Percentiles rank a stretch among this genome's conserved stretches.
These are phyloP conservation scores for Brassica incana DNA, from an alignment of 345 rosid genomes.

Conservation along the genomic window DNA sequence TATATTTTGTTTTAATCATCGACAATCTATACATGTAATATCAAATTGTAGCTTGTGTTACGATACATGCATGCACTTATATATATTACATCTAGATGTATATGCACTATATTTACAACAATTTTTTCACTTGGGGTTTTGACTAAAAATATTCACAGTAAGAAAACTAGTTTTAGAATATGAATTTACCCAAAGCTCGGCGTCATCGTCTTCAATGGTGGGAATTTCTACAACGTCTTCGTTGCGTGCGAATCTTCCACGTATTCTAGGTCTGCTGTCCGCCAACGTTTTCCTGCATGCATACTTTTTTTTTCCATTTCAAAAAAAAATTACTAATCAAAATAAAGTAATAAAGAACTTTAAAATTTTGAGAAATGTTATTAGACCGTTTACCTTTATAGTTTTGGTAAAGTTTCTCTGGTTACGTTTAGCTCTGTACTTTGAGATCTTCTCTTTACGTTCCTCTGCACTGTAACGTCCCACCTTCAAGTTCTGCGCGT, in stretches of 20 bases:
- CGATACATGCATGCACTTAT: not conserved
- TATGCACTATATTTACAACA: not conserved
- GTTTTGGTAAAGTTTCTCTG: constrained; percentile 93
- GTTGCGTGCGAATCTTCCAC: constrained; percentile 96
- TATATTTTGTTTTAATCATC: not conserved
- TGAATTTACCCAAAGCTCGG: constrained; percentile 49
- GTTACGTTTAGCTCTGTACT: constrained; percentile 86
- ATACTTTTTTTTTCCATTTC: constrained; percentile 48
- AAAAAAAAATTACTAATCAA: not conserved
- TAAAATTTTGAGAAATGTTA: not conserved
- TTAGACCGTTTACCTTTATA: constrained; percentile 59
- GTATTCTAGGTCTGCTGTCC: constrained; percentile 87
- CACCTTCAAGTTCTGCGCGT: constrained; percentile 63
- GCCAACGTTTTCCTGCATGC: constrained; percentile 96
- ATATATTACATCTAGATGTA: not conserved
- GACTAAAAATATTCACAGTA: not conserved
- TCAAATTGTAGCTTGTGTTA: not conserved
- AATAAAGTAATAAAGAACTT: not conserved
- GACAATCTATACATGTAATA: not conserved
- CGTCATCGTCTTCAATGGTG: constrained; percentile 62
- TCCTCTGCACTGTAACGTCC: constrained; percentile 87
- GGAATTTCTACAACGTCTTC: constrained; percentile 57
- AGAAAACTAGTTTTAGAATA: not conserved
- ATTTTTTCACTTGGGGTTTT: not conserved
- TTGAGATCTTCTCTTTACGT: constrained; percentile 78